A percentile compares a stretch with the other conserved stretches of the same genome.
phyloP scores from a whole-genome alignment of 2,329 filamentous ascomycete genomes.

The Talaromyces sp. region DNA sequence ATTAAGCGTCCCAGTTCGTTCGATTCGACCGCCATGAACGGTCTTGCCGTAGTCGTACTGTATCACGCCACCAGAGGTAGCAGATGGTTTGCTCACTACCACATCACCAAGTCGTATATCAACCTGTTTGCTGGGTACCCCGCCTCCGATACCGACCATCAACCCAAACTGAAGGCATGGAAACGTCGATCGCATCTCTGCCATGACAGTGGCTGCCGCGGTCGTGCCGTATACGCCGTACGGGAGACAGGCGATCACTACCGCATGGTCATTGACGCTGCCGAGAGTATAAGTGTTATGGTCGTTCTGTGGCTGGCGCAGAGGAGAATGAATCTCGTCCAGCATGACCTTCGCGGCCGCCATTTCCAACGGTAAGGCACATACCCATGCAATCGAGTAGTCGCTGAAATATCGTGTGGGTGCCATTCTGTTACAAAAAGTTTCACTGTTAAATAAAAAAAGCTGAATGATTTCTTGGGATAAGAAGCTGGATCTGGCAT shows the following conservation, averaged over 20 bases:
- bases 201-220: background rate
- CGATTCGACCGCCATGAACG: background rate
- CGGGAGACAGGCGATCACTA: background rate
- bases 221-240: conserved; percentile 4
- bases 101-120: too few relatives aligned
- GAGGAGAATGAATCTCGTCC: conserved; percentile 15
- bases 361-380: conserved; percentile 4
- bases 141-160: conserved; percentile 2
- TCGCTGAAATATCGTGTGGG: too few relatives aligned
- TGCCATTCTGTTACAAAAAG: too few relatives aligned
- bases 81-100: conserved; percentile 3
- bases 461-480: too few relatives aligned
- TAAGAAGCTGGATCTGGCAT: too few relatives aligned
- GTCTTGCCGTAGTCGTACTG: conserved; percentile 6
- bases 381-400: conserved; percentile 2
- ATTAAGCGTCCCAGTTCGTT: background rate
- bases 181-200: conserved; percentile 1
- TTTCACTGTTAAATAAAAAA: too few relatives aligned
- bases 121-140: background rate
- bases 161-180: conserved; percentile 4
- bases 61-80: conserved; percentile 1
- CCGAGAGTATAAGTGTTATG: conserved; percentile 4
- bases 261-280: background rate
- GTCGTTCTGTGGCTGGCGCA: background rate
- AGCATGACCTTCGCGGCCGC: conserved; percentile 9